Evolutionary conservation across 805 yeast species (phyloP).

Genomic region (Sugiyamaella floridensis): DNA sequence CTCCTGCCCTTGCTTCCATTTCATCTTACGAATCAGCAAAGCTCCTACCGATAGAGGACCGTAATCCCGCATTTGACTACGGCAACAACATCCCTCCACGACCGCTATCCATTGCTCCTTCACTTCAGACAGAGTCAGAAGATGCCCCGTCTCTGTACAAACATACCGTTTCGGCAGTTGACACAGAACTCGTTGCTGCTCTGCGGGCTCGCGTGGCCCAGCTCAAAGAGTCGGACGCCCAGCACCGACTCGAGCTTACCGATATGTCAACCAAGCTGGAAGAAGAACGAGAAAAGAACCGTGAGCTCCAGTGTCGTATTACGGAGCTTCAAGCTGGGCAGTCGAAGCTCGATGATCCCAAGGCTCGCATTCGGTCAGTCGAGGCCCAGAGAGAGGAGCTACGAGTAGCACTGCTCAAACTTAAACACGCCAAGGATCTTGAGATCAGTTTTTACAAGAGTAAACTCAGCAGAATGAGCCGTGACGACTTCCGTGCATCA

Average conservation of each 20-base stretch:
- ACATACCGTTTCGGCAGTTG: not conserved
- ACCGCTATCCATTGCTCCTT: not conserved
- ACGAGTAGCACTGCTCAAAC: slow-evolving; percentile 17
- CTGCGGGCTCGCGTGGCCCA: not conserved
- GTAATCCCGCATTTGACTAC: not conserved
- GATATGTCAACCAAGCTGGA: slow-evolving; percentile 22
- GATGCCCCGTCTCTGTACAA: not conserved
- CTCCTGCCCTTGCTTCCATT: not conserved
- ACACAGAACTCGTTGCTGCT: not conserved
- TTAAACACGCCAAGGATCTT: slow-evolving; percentile 19
- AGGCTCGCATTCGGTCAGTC: slow-evolving; percentile 7
- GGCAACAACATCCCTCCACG: not conserved
- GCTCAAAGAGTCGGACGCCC: slow-evolving; percentile 18
- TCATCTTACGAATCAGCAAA: not conserved
- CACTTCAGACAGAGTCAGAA: not conserved
- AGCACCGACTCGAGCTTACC: slow-evolving; percentile 12
- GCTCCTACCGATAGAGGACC: not conserved
- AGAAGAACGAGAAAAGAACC: slow-evolving; percentile 14
- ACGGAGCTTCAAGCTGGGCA: slow-evolving; percentile 6
- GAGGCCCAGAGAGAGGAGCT: slow-evolving; percentile 20
- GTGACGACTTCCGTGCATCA: not conserved
- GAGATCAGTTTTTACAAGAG: slow-evolving; percentile 15
- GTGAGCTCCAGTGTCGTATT: slow-evolving; percentile 16
- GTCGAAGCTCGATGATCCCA: slow-evolving; percentile 8
- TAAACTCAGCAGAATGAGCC: not conserved